Evolutionary conservation across 805 yeast genomes (phyloP).

Genomic region (Pichia nanzhaoensis): DNA sequence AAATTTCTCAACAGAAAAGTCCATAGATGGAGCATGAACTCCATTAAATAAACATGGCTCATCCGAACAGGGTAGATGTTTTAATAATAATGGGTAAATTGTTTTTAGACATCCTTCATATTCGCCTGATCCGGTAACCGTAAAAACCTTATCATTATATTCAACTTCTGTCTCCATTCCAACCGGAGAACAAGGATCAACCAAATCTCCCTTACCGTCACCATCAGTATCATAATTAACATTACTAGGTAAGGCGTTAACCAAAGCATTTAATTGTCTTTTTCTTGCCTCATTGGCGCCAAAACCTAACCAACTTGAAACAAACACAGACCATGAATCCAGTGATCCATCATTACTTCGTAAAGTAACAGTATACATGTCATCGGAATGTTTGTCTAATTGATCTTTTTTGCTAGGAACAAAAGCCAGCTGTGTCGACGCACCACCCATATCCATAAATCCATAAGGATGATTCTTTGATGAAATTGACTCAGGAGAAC

Average conservation of each 20-base stretch:
- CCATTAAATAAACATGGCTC: constrained; percentile 93
- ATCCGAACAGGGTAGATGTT: constrained; percentile 75
- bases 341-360: constrained; percentile 63
- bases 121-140: constrained; percentile 69
- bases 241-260: constrained; percentile 41
- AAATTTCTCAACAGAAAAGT: constrained; percentile 72
- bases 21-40: constrained; percentile 85
- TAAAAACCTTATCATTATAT: constrained; percentile 41
- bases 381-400: constrained; percentile 59
- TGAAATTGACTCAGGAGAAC: constrained; percentile 15
- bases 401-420: constrained; percentile 66
- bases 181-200: constrained; percentile 78
- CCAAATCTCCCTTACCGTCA: constrained; percentile 40
- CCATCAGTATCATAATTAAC: constrained; percentile 38
- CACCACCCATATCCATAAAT: constrained; percentile 99
- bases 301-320: constrained; percentile 94
- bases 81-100: constrained; percentile 70
- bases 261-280: constrained; percentile 55
- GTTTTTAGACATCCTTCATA: constrained; percentile 65
- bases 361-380: constrained; percentile 58
- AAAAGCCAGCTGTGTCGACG: constrained; percentile 93
- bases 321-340: constrained; percentile 81
- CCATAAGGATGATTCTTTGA: constrained; percentile 54
- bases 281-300: constrained; percentile 93
- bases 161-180: constrained; percentile 46